Evolutionary conservation across 116 monocot genomes (phyloP).

Genomic region (Iris pallida): DNA sequence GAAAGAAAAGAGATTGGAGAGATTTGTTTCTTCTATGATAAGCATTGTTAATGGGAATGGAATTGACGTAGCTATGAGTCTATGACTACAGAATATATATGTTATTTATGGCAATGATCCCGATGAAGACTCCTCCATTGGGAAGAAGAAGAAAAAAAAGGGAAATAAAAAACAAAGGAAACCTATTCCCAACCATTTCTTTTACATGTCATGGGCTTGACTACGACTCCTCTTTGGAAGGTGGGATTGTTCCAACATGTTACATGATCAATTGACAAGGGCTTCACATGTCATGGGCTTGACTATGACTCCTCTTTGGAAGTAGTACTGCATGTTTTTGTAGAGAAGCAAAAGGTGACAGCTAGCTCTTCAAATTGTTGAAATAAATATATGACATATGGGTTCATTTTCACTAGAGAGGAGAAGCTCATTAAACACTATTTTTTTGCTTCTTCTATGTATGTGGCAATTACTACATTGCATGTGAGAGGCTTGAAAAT

Average conservation of each 20-base stretch:
- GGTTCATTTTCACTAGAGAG: too few relatives aligned
- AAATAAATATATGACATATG: not conserved
- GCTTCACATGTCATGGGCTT: slow-evolving; percentile 11
- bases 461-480: too few relatives aligned
- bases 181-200: slow-evolving; percentile 3
- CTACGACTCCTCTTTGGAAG: not conserved
- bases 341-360: slow-evolving; percentile 8
- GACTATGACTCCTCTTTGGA: not conserved
- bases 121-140: not conserved
- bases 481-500: too few relatives aligned
- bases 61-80: not conserved
- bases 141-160: not conserved
- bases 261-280: slow-evolving; percentile 1
- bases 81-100: not conserved
- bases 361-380: not conserved
- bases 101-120: slow-evolving; percentile 2
- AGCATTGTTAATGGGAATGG: slow-evolving; percentile 3
- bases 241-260: slow-evolving; percentile 4
- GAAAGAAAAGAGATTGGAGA: not conserved
- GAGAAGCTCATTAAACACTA: too few relatives aligned
- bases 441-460: too few relatives aligned
- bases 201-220: slow-evolving; percentile 11
- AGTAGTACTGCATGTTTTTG: not conserved
- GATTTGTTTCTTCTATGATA: not conserved
- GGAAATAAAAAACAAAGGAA: not conserved